These are phyloP conservation scores for Russula griseocarnosa DNA, from an alignment of 768 basidiomycete genomes.

Conservation along the genomic window DNA sequence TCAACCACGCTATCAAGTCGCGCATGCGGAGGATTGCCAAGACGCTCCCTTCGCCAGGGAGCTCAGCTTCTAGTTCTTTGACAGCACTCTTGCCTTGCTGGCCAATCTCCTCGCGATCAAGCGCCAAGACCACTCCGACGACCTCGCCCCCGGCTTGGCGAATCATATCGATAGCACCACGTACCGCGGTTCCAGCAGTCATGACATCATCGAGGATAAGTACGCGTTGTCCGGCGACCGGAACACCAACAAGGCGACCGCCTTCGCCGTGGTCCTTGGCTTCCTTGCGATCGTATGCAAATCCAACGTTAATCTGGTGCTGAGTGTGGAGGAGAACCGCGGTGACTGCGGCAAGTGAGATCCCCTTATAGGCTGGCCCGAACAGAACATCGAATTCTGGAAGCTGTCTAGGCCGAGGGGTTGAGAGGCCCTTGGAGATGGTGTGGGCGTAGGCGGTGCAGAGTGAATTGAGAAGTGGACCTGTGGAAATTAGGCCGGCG, in stretches of 20 bases:
- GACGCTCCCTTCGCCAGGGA: constrained; percentile 68
- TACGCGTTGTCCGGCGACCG: constrained; percentile 75
- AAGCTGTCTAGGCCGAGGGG: constrained; percentile 32
- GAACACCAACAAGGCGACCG: constrained; percentile 81
- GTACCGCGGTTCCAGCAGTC: constrained; percentile 86
- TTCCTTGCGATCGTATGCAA: constrained; percentile 94
- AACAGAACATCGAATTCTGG: constrained; percentile 78
- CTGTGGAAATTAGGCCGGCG: constrained; percentile 81
- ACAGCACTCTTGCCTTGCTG: constrained; percentile 72
- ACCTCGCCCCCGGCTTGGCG: constrained; percentile 66
- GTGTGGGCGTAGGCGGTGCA: constrained; percentile 81
- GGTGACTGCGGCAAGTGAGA: constrained; percentile 85
- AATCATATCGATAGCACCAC: constrained; percentile 77
- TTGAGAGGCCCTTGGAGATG: constrained; percentile 53
- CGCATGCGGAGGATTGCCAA: constrained; percentile 78
- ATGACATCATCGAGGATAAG: constrained; percentile 96
- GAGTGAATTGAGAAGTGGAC: constrained; percentile 71
- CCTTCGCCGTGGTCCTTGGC: constrained; percentile 96
- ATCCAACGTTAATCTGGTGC: constrained; percentile 64
- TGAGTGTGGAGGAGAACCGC: constrained; percentile 67
- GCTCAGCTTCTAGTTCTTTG: constrained; percentile 70
- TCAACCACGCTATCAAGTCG: constrained; percentile 81
- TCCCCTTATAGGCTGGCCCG: constrained; percentile 97
- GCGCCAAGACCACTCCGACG: constrained; percentile 80
- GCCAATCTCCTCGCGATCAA: constrained; percentile 86